Base-by-base conservation (phyloP, 208 protist genomes). In the Trypanosoma cruzi region DNA sequence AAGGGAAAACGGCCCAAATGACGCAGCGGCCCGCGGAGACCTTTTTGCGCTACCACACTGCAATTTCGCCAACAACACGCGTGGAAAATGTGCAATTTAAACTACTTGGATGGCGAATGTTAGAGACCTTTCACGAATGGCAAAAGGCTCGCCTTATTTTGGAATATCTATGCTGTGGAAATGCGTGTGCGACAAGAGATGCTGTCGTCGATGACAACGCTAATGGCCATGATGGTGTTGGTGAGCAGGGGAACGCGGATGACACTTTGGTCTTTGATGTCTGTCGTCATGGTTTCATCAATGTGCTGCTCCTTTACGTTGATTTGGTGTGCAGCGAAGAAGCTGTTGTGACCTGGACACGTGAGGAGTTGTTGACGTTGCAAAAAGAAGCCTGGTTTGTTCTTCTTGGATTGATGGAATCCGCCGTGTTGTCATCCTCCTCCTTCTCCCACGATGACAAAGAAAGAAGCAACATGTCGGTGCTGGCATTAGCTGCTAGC, bases 311-410 rank as follows among this genome's bases (percentile, higher is more conserved):
- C 3, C 31, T 86, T 48, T 92, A 95, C 69, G 75, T 88, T 29
- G 84, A 92, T 67, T 68, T 78, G n/a, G 48, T 62, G 42, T 90
- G 86, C 53, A 70, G 64, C 16, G 57, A 82, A 59, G 42, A 80
- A 5, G 68, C 77, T 29, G 86, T 92, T 16, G 65, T 89, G 46
- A 69, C 79, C 3, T 92, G 84, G 82, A 89, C 85, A 46, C 72
- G 79, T 10, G 89, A 91, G 66, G 89, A 92, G 44, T 71, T 90
- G 37, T 49, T 90, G 50, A 58, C 74, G 49, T 74, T 95, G 29
- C 84, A 95, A 67, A 62, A 71, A 34, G 86, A 95, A 52, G 76
- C 79, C 28, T 95, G 89, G 89, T 40, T 71, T 67, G 73, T 89
- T 31, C 73, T 95, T 55, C 71, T 81, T 18, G 74, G 80, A 18